Base-by-base conservation (phyloP, 805 yeast species). In the Lachancea quebecensis region DNA sequence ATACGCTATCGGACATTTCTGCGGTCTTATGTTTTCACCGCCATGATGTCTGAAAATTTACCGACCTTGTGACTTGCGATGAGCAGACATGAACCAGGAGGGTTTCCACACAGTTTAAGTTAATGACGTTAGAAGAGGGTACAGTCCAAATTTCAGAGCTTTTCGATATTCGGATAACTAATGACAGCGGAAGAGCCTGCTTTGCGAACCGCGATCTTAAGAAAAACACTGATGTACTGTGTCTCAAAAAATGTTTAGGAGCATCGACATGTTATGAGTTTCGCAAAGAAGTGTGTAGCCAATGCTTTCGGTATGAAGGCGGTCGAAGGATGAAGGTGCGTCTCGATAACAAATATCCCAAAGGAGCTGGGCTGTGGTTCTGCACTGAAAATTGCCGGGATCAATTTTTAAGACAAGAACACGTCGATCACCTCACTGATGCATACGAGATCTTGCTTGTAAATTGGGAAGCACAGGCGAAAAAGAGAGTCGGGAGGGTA, bases 1-100 rank as follows among this genome's bases (percentile, higher is more conserved):
- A 21, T 21, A 21, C 25, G 6, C 7, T 21, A 21, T 21, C 25
- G 25, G 25, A 21, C 25, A 21, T 69, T 47, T 83, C 85, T 1
- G 71, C 73, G 27, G 85, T 82, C 0, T 81, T 86, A 2, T 81
- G 68, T 51, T 81, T 81, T 69, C 81, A 81, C 55, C 87, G 81
- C 56, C 76, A 82, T 14, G 14, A 12, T 14, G 12, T 30, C 14
- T 12, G 14, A 30, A 30, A 30, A 30, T 12, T 14, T 30, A 30
- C 14, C 33, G 14, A 30, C 33, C 14, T 30, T 14, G 33, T 12
- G 33, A 30, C 33, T 30, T 4, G 33, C 14, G 33, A 52, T 56
- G 12, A 74, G 71, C 31, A 21, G 25, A 21, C 25, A 7, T 4
- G 25, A 21, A 21, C 25, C 25, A 21, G 25, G 7, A 21, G 25